A percentile compares a stretch with the other conserved stretches of the same genome.
Evolutionary conservation across 305 asterid genomes (phyloP).

Genomic region (Rubia balearica): DNA sequence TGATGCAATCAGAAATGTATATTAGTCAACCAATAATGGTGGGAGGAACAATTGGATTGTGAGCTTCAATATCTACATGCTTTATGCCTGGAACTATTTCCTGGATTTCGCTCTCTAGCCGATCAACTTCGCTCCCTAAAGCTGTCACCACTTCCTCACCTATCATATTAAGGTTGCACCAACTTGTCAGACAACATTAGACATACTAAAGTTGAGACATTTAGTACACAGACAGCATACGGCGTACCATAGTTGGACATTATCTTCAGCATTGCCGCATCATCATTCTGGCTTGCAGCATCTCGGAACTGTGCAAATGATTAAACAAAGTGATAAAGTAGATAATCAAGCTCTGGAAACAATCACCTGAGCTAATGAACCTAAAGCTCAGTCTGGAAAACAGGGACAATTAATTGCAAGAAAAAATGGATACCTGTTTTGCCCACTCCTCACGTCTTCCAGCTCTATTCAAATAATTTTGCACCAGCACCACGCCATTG

Average conservation of each 20-base stretch:
- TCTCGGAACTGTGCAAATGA: constrained; percentile 58
- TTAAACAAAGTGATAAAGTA: not conserved
- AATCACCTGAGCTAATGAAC: not conserved
- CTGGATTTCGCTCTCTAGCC: constrained; percentile 92
- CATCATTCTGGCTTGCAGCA: constrained; percentile 60
- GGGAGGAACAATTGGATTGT: constrained; percentile 61
- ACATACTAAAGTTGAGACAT: constrained; percentile 67
- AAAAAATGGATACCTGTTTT: constrained; percentile 44
- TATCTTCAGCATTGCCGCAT: constrained; percentile 56
- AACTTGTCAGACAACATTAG: not conserved
- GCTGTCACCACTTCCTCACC: constrained; percentile 99
- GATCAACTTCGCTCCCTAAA: constrained; percentile 92
- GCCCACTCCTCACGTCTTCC: constrained; percentile 97
- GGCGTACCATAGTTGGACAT: constrained; percentile 80
- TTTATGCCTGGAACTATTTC: constrained; percentile 84
- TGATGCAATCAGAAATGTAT: not conserved
- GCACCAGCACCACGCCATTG: constrained; percentile 92
- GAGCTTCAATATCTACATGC: constrained; percentile 96
- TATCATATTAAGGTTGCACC: constrained; percentile 15
- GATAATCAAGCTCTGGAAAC: not conserved
- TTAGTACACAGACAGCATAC: not conserved
- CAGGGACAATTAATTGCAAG: not conserved
- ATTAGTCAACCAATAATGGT: constrained; percentile 19
- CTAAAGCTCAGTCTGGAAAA: not conserved
- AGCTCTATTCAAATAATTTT: constrained; percentile 68